These are phyloP conservation scores for Aspergillus quadricinctus DNA, from an alignment of 2,329 filamentous ascomycete genomes.

Conservation along the genomic window DNA sequence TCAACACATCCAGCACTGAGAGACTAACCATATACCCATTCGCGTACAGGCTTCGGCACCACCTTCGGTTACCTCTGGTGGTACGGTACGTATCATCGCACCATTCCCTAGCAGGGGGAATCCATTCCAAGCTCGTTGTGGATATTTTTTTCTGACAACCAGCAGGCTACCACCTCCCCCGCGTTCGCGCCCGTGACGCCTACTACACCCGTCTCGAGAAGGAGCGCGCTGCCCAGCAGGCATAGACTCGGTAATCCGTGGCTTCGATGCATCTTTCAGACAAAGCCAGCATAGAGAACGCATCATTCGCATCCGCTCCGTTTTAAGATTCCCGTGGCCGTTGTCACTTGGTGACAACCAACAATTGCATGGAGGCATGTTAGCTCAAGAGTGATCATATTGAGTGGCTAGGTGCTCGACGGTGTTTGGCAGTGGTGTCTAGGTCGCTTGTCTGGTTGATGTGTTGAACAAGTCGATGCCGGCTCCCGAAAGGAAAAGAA, in stretches of 20 bases:
- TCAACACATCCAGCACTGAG: neutral
- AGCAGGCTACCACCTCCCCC: conserved; percentile 60
- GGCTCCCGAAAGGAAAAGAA: neutral
- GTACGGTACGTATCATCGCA: conserved; percentile 52
- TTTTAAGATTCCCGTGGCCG: neutral
- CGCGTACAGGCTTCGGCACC: conserved; percentile 53
- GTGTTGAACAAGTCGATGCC: conserved; percentile 10
- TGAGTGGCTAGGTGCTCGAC: neutral
- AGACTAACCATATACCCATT: conserved; percentile 13
- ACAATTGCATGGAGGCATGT: neutral
- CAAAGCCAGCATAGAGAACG: conserved; percentile 2
- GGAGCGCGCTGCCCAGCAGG: conserved; percentile 47
- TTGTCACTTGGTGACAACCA: neutral
- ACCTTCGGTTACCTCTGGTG: conserved; percentile 63
- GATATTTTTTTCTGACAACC: neutral
- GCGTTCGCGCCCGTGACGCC: conserved; percentile 58
- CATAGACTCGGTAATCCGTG: conserved; percentile 19
- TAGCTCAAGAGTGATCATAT: neutral
- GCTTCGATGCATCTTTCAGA: neutral
- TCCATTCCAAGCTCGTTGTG: neutral
- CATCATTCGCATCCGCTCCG: neutral
- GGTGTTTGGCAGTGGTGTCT: neutral
- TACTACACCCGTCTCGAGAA: conserved; percentile 63
- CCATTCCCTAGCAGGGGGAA: neutral
- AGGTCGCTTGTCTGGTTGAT: neutral